Conservation (phyloP, 176 grass and related monocot genomes). For the Carex scoparia region DNA sequence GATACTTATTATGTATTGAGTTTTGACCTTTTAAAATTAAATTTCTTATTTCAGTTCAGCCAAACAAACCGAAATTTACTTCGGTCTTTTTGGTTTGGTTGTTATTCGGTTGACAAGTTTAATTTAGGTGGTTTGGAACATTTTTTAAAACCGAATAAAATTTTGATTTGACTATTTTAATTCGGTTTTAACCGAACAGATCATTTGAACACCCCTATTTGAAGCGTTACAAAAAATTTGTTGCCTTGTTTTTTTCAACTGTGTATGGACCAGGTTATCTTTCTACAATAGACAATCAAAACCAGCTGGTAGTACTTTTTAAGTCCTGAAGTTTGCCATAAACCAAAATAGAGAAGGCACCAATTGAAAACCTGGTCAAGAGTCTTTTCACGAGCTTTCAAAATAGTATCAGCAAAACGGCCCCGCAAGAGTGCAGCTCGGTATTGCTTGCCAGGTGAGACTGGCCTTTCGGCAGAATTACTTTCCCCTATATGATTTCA, state of each 20-base stretch:
- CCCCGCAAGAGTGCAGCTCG: slow-evolving; percentile 67
- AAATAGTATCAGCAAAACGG: slow-evolving; percentile 97
- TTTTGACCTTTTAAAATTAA: too few relatives aligned
- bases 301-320: neutral
- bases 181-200: too few relatives aligned
- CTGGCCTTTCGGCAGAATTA: slow-evolving; percentile 51
- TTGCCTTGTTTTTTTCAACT: neutral
- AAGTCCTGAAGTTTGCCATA: neutral
- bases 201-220: neutral
- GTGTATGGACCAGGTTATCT: neutral
- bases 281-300: neutral
- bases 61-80: too few relatives aligned
- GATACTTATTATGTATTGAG: too few relatives aligned
- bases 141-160: too few relatives aligned
- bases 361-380: slow-evolving; percentile 78
- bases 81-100: too few relatives aligned
- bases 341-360: slow-evolving; percentile 4
- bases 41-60: too few relatives aligned
- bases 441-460: slow-evolving; percentile 61
- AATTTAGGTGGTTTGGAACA: too few relatives aligned
- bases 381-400: slow-evolving; percentile 93
- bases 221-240: neutral
- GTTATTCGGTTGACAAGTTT: too few relatives aligned
- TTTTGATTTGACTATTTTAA: too few relatives aligned
- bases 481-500: slow-evolving; percentile 68